Evolutionary conservation across 179 eudicot genomes (phyloP).

Genomic region (Patellifolia procumbens): DNA sequence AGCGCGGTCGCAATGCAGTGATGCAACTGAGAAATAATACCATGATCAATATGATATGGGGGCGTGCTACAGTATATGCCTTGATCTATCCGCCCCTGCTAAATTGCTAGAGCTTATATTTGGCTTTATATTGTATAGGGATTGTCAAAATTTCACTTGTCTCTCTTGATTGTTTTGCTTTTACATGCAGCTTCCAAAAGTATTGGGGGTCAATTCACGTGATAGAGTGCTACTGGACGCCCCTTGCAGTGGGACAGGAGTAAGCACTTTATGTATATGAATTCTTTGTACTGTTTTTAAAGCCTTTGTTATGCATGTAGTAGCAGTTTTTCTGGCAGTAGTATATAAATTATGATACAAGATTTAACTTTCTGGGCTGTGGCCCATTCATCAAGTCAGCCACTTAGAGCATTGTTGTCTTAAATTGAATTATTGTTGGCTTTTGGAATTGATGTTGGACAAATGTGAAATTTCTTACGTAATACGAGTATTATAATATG

Average conservation of each 20-base stretch:
- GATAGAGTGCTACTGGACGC: constrained; percentile 94
- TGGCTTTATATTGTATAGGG: constrained; percentile 3
- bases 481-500: not conserved
- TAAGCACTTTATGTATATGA: constrained; percentile 28
- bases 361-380: not conserved
- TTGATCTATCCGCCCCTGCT: not conserved
- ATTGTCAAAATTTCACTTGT: not conserved
- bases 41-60: too few relatives aligned
- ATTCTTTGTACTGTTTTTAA: not conserved
- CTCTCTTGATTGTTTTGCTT: constrained; percentile 7
- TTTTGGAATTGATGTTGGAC: not conserved
- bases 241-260: constrained; percentile 99
- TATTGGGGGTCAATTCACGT: constrained; percentile 73
- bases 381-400: not conserved
- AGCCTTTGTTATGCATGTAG: not conserved
- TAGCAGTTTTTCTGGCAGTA: not conserved
- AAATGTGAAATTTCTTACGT: not conserved
- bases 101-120: not conserved
- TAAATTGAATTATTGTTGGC: not conserved
- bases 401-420: not conserved
- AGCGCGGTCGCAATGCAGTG: too few relatives aligned
- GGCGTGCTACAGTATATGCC: not conserved
- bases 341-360: not conserved
- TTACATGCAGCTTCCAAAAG: constrained; percentile 72
- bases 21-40: too few relatives aligned